Base-by-base conservation (phyloP, 495 filamentous ascomycete genomes). In the Aspergillus cristatus region DNA sequence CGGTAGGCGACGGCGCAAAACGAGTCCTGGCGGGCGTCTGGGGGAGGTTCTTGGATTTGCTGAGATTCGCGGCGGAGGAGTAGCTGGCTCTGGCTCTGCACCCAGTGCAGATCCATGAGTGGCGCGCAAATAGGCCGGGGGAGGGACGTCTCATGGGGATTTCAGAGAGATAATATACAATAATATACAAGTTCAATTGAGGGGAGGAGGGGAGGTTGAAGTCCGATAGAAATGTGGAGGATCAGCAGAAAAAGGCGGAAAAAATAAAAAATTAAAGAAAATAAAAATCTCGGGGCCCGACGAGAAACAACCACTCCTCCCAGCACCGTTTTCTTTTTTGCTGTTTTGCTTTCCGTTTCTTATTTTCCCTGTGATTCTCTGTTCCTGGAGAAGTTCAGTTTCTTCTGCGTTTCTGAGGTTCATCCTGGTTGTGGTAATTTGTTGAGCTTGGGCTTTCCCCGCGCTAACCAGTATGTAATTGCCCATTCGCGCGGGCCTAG, bases 1-100 rank as follows among this genome's bases (percentile, higher is more conserved):
- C 91, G 6, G 91, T 98, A 2, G 91, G 91, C 2, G 90, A 96
- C 12, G 91, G 91, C 1, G 91, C 91, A 62, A 98, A 98, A 32
- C 91, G 81, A 16, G 91, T 96, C 40, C 91, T 73, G 18, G 84
- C 87, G 31, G 91, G 87, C 0, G 47, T 53, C 6, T 70, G 57
- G 33, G 83, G 82, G 35, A 65, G 45, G 35, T 62, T 60, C 43
- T 59, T 63, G 33, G 46, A 48, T 32, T 62, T 55, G 34, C 43
- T 54, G 47, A 40, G 31, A 30, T 35, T 47, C 13, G 46, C 38
- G 22, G 29, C 28, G 40, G 61, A 57, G 28, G 62, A 64, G 20
- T 46, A 57, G 34, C 44, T 41, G 20, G 20, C 42, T 35, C n/a
- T n/a, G 18, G 46, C 42, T 35, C 58, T 60, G 53, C 68, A 71